Base-by-base conservation (phyloP, 1,284 basidiomycete species). In the Leccinum subatratum region DNA sequence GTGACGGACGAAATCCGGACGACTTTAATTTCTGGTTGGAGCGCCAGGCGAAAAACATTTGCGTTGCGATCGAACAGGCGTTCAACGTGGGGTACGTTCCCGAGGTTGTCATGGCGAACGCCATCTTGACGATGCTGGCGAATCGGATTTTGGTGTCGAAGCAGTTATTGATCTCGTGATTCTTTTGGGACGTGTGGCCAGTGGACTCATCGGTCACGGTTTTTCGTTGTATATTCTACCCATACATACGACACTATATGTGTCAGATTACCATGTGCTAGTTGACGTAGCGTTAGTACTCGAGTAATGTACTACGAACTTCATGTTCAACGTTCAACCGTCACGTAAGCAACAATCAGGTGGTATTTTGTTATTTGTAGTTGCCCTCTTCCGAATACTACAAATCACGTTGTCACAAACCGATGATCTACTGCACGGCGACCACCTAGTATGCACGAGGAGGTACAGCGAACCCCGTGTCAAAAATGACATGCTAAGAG, bases 11-110 rank as follows among this genome's bases (percentile, higher is more conserved):
- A 60, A 93, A 96, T 74, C 86, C 87, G 1, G 95, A 98, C 74
- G 95, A 98, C 78, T 98, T 99, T 77, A 86, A 88, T 57, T 94
- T 99, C 80, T 98, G 95, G 94, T 90, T 91, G 3, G 88, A 92
- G 70, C 81, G 82, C 54, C 96, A 99, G 77, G 96, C 96, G 30
- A 89, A 88, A 77, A 86, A 93, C 60, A 98, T 99, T 72, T 90
- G 90, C 56, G 79, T 81, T 20, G 89, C 87, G 22, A 89, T 96
- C 69, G 81, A 90, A 71, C 86, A 92, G 74, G 86, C 91, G 9
- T 97, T 96, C 75, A 88, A 85, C 42, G 90, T 98, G 48, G 96
- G 98, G 73, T 89, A 96, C 72, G 89, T 89, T 5, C 86, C 90
- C n/a, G 93, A 97, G 72, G 95, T 98, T 25, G 85, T 99, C 54